Conservation (phyloP, 257 asterid species). For the Knoxia roxburghii region DNA sequence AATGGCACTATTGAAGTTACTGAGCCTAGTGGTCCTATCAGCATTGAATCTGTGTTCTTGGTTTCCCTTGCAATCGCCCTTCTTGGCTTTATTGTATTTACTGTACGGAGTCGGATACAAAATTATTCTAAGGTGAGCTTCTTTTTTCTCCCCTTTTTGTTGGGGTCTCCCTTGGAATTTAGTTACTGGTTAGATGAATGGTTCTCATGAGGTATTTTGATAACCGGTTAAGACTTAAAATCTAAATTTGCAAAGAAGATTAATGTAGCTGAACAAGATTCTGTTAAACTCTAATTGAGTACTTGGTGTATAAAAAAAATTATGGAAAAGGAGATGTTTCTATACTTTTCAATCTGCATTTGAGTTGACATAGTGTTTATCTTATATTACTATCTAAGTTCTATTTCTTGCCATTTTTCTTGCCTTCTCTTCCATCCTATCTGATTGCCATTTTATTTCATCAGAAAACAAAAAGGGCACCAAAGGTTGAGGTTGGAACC, state of each 20-base stretch:
- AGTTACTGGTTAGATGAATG: background rate
- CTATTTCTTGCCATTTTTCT: too few relatives aligned
- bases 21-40: constrained; percentile 75
- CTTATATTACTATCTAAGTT: too few relatives aligned
- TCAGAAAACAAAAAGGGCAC: constrained; percentile 84
- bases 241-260: background rate
- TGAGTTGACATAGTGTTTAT: too few relatives aligned
- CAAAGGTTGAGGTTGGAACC: constrained; percentile 98
- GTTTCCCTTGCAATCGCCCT: constrained; percentile 75
- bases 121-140: constrained; percentile 63
- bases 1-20: constrained; percentile 91
- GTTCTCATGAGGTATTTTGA: too few relatives aligned
- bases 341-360: too few relatives aligned
- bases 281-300: background rate
- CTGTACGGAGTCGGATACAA: constrained; percentile 65
- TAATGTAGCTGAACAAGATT: background rate
- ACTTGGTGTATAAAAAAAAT: too few relatives aligned
- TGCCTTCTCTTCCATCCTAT: background rate
- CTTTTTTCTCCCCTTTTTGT: background rate
- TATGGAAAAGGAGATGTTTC: too few relatives aligned
- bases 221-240: background rate
- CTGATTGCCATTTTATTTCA: constrained; percentile 4
- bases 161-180: background rate
- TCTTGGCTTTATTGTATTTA: constrained; percentile 55
- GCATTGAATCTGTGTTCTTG: constrained; percentile 92